phyloP scores from a whole-genome alignment of 2,329 filamentous ascomycete species.

The Venturiaceae sp. region DNA sequence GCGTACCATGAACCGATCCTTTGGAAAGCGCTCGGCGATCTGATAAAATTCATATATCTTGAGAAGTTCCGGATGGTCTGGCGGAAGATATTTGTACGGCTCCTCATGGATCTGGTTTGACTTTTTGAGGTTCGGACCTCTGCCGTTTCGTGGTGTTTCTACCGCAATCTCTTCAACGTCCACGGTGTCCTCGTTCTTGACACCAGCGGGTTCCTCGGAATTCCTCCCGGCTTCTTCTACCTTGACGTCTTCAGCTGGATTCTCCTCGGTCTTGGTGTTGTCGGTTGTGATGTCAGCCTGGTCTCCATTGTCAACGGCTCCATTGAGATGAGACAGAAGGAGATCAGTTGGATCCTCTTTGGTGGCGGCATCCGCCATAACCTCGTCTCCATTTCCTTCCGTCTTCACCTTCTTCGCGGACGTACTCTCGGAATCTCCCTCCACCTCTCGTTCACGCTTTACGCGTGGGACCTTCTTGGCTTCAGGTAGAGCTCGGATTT shows the following conservation, averaged over 20 bases:
- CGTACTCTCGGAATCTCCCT: neutral
- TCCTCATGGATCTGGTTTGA: constrained; percentile 60
- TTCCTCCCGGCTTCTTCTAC: neutral
- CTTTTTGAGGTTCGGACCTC: constrained; percentile 21
- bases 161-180: neutral
- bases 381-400: neutral
- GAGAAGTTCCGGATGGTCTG: constrained; percentile 65
- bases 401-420: neutral
- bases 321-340: neutral
- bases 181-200: neutral
- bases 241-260: neutral
- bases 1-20: constrained; percentile 89
- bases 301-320: neutral
- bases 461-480: constrained; percentile 26
- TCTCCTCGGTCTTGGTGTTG: neutral
- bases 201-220: neutral
- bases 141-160: neutral
- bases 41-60: constrained; percentile 78
- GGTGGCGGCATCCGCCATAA: neutral
- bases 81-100: constrained; percentile 81
- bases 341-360: neutral
- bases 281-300: neutral
- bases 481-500: constrained; percentile 73
- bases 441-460: neutral
- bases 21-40: constrained; percentile 73